Conservation (phyloP, 768 basidiomycete genomes). For the Mycena sanguinolenta region DNA sequence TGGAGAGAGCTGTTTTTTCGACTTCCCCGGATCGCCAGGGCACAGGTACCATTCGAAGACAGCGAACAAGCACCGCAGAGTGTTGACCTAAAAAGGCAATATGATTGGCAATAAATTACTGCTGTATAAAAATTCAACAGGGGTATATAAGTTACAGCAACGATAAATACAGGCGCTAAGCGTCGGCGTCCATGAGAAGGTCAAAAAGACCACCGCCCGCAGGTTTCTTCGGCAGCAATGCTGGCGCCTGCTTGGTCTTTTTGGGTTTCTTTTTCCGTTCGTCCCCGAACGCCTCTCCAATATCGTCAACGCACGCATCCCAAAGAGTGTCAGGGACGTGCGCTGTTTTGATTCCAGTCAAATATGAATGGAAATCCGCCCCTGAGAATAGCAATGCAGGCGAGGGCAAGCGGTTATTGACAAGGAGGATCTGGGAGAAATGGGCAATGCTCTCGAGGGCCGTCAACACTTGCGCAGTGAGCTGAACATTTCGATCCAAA, state of each 20-base stretch:
- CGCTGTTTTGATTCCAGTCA: constrained; percentile 51
- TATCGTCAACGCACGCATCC: constrained; percentile 59
- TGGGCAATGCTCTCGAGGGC: constrained; percentile 72
- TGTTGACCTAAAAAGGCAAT: background rate
- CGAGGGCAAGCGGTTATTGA: constrained; percentile 62
- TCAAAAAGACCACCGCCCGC: constrained; percentile 32
- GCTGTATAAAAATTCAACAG: background rate
- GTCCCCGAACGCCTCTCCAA: constrained; percentile 63
- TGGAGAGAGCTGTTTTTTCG: constrained; percentile 10
- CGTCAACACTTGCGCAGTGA: constrained; percentile 73
- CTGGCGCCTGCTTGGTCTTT: constrained; percentile 43
- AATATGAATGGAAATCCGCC: constrained; percentile 64
- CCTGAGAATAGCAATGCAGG: constrained; percentile 71
- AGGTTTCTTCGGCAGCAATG: constrained; percentile 40
- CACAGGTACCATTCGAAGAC: background rate
- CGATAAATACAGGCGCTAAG: background rate
- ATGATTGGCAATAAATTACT: background rate
- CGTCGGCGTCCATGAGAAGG: constrained; percentile 37
- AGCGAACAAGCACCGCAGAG: background rate
- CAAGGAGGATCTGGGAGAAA: constrained; percentile 72
- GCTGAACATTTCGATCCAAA: constrained; percentile 73
- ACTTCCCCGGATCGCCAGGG: background rate
- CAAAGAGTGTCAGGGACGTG: constrained; percentile 54
- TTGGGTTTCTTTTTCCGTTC: constrained; percentile 62
- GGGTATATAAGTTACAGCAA: constrained; percentile 14